Evolutionary conservation across 2,329 filamentous ascomycete genomes (phyloP), one percentile per base, ranked within the genome.

Genomic region (Decorospora gaudefroyi): DNA sequence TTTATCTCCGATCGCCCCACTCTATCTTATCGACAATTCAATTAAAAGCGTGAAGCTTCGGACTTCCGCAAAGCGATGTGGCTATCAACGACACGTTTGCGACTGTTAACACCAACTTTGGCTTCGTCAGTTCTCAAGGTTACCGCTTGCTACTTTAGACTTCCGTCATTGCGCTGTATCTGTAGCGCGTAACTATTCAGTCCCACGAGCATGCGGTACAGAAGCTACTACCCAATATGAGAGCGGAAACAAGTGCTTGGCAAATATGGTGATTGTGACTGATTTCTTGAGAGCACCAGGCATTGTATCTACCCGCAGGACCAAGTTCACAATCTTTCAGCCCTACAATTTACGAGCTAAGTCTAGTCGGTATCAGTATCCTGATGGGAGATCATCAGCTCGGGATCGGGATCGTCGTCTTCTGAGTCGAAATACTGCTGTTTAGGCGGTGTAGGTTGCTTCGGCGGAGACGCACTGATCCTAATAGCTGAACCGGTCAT

Each of bases 321-420:
- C 21, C 6, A 23, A 23, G 21, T 10, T 10, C n/a, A n/a, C n/a
- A n/a, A n/a, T n/a, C n/a, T n/a, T n/a, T n/a, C n/a, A n/a, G n/a
- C n/a, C n/a, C n/a, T n/a, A n/a, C 21, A 23, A 23, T 23, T 10
- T 10, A 23, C 21, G 6, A 10, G 21, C 21, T 10, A 18, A 16
- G 4, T 25, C 42, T 13, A 69, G 35, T 70, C 67, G 2, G 65
- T 65, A 46, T 73, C 69, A 4, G 65, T 68, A 35, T 75, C 72
- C 37, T 74, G 72, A 46, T 72, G 71, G 7, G 74, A 76, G 22
- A 78, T 74, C 61, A 78, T 63, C 9, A 78, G 61, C 49, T 78
- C 75, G 8, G 75, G 74, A 60, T 76, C 74, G 5, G 74, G 73
- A 40, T 71, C 68, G 16, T 71, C 70, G 47, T 76, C 74, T 43